These are phyloP conservation scores for Venturia asperata DNA, from an alignment of 2,329 filamentous ascomycete species.

Conservation along the genomic window DNA sequence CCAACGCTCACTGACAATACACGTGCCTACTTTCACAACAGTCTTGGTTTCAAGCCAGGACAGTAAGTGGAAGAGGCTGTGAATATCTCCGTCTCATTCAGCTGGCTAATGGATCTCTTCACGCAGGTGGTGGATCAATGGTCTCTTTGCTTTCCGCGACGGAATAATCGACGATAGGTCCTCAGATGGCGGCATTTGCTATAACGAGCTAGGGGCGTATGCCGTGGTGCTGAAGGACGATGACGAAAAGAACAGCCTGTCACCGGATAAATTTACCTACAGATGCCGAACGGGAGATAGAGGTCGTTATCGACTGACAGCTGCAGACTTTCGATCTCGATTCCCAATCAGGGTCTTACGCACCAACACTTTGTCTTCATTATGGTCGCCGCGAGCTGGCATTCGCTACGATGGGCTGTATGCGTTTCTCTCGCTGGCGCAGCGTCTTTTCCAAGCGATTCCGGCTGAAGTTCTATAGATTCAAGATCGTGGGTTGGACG, in stretches of 20 bases:
- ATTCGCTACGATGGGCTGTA: constrained; percentile 44
- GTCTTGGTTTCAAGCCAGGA: constrained; percentile 42
- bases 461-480: constrained; percentile 23
- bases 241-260: constrained; percentile 33
- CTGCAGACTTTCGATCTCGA: constrained; percentile 35
- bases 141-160: constrained; percentile 40
- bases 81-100: not conserved
- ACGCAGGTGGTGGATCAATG: constrained; percentile 44
- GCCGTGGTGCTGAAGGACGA: constrained; percentile 38
- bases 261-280: constrained; percentile 36
- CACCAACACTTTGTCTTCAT: constrained; percentile 38
- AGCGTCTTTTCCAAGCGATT: not conserved
- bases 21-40: constrained; percentile 32
- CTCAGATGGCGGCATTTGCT: constrained; percentile 38
- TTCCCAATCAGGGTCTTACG: constrained; percentile 40
- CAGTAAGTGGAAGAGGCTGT: constrained; percentile 30
- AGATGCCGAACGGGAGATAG: constrained; percentile 34
- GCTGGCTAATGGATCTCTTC: not conserved
- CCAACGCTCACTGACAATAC: constrained; percentile 28
- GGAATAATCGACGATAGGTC: constrained; percentile 41
- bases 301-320: constrained; percentile 39
- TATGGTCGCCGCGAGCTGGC: constrained; percentile 41
- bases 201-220: constrained; percentile 38
- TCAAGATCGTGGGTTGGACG: constrained; percentile 37
- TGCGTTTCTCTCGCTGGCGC: constrained; percentile 24